Base-by-base conservation (phyloP, 371 early-diverging fungal species). In the Actinomortierella ambigua region DNA sequence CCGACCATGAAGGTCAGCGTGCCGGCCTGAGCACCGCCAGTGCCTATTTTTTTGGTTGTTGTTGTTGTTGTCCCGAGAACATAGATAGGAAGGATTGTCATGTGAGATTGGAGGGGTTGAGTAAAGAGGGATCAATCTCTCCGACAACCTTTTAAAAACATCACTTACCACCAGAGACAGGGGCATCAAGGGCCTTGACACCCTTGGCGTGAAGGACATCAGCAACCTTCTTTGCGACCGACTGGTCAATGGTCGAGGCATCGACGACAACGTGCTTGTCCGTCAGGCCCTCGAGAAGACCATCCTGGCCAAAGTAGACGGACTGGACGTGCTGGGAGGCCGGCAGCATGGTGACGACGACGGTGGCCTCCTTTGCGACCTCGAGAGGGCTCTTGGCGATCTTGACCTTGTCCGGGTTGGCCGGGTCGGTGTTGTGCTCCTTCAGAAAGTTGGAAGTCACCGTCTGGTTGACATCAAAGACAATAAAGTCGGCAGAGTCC, bases 1-100 rank as follows among this genome's bases (percentile, higher is more conserved):
- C 99, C 99, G 2, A 96, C 96, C 98, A 98, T 97, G 79, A 98
- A 98, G 0, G 98, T 97, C 59, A 98, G 79, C 1, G 97, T 95
- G 20, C 91, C 99, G 14, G 88, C 90, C 61, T 91, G 81, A 3
- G 99, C 99, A 29, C 97, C 98, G 55, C 85, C 82, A 17, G 90
- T 88, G 34, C 34, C 34, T 34, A 34, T 34, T 34, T 34, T 34
- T 34, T 34, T 34, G 4, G 11, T 6, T 34, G 34, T 34, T 34
- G n/a, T n/a, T n/a, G n/a, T n/a, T n/a, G n/a, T n/a, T n/a, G n/a
- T n/a, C n/a, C n/a, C n/a, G n/a, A n/a, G n/a, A n/a, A n/a, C n/a
- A n/a, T n/a, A n/a, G n/a, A n/a, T n/a, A n/a, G n/a, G n/a, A n/a
- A n/a, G n/a, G n/a, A n/a, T n/a, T n/a, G n/a, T n/a, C n/a, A n/a